phyloP scores from a whole-genome alignment of 2,329 filamentous ascomycete species.

The Huntiella omanensis region DNA sequence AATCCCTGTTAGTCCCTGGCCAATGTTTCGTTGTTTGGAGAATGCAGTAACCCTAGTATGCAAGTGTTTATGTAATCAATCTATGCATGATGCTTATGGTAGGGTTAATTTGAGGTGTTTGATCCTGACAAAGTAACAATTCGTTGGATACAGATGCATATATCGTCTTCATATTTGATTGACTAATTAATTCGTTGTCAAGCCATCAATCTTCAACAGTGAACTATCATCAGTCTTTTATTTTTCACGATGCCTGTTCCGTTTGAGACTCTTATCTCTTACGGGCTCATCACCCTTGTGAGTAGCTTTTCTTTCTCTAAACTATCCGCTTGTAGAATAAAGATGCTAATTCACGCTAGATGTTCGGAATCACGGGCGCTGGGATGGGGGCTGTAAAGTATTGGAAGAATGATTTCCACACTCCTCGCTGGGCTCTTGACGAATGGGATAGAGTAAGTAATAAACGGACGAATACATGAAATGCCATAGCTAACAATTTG shows the following conservation, averaged over 20 bases:
- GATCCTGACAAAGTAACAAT: too few relatives aligned
- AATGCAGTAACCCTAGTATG: too few relatives aligned
- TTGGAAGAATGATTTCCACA: conserved; percentile 41
- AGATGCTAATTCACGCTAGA: conserved; percentile 23
- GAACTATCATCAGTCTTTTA: neutral
- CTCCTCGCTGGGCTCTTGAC: conserved; percentile 39
- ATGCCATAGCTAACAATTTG: conserved; percentile 16
- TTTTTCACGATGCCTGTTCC: conserved; percentile 36
- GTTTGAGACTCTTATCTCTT: conserved; percentile 45
- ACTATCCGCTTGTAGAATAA: conserved; percentile 12
- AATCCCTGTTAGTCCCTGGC: too few relatives aligned
- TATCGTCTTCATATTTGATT: too few relatives aligned
- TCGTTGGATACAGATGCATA: too few relatives aligned
- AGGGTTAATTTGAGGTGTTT: too few relatives aligned
- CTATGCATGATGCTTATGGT: too few relatives aligned
- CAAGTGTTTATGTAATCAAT: too few relatives aligned
- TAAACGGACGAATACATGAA: neutral
- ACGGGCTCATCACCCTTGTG: conserved; percentile 45
- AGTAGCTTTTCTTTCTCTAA: conserved; percentile 16
- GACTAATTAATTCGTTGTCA: too few relatives aligned
- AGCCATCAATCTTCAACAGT: neutral
- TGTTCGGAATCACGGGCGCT: conserved; percentile 42
- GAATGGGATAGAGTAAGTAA: conserved; percentile 41
- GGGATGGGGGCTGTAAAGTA: conserved; percentile 37
- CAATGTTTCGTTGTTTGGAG: too few relatives aligned